Base-by-base conservation (phyloP, 176 grass and related monocot genomes). In the Oropetium thomaeum region DNA sequence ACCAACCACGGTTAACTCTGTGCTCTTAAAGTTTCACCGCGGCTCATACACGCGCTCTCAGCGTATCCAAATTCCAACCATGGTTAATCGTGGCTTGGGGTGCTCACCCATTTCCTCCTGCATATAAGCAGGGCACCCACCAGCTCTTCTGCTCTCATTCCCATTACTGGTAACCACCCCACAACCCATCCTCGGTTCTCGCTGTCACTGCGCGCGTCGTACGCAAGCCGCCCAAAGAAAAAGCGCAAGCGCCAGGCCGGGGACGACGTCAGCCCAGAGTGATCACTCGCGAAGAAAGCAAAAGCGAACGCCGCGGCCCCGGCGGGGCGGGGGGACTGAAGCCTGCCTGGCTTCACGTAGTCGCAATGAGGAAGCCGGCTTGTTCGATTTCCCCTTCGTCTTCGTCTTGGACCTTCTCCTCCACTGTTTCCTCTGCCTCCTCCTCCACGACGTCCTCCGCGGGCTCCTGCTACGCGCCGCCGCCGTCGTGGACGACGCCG, bases 381-480 rank as follows among this genome's bases (percentile, higher is more conserved):
- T 1, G 33, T 15, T 28, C 57, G 61, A 54, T 63, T 23, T 82
- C 80, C 69, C 63, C 74, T 65, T 34, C 71, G 17, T 60, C n/a
- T 22, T 65, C 58, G 1, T 60, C 28, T 8, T 31, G 17, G 75
- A 48, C 85, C 58, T 43, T 27, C 4, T 53, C 29, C 45, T 62
- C 74, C 43, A 37, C 43, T 3, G 59, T 20, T 15, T 77, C 42
- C 58, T 69, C 89, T 15, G 63, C 42, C 58, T 55, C 89, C 25
- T 71, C 73, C 10, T 55, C 89, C 25, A 66, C 73, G 7, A 40
- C 79, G 15, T 79, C 70, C 49, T 35, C 73, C n/a, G 22, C 41
- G 15, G 67, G 53, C 51, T 88, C 69, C 34, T 43, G 57, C 70
- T 69, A 80, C 82, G 80, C 26, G 30, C 71, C 83, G 30, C 71